Percentiles rank a stretch among this genome's conserved stretches.
Conservation (phyloP, 2,329 filamentous ascomycete genomes). For the Orbilia quercus region DNA sequence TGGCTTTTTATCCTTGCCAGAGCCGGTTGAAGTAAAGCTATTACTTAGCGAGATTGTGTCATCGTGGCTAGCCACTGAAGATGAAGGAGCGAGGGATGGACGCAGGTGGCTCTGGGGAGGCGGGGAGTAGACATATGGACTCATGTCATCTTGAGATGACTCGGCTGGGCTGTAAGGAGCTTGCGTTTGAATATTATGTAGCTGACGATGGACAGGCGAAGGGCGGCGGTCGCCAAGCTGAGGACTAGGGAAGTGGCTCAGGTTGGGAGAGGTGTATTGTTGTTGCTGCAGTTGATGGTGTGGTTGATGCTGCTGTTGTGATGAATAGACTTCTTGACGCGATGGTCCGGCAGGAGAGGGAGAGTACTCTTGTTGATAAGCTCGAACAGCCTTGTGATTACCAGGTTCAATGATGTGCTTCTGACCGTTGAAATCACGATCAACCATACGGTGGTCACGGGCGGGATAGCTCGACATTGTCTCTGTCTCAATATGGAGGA, state of each 20-base stretch:
- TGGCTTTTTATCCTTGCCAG: constrained; percentile 62
- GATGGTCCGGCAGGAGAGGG: constrained; percentile 21
- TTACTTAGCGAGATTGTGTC: constrained; percentile 61
- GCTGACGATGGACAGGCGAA: constrained; percentile 46
- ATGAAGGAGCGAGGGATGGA: constrained; percentile 50
- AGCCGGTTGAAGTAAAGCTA: constrained; percentile 64
- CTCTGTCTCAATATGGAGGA: constrained; percentile 53
- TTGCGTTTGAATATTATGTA: constrained; percentile 43
- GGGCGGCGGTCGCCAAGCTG: constrained; percentile 48
- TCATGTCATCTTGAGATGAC: constrained; percentile 44
- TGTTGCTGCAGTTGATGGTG: not conserved
- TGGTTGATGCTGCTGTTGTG: constrained; percentile 7
- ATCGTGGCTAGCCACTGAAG: constrained; percentile 41
- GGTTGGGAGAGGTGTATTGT: constrained; percentile 31
- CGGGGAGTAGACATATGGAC: constrained; percentile 49
- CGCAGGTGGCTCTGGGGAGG: constrained; percentile 24
- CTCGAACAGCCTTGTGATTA: constrained; percentile 41
- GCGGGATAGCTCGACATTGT: constrained; percentile 30
- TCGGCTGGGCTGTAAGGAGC: constrained; percentile 23
- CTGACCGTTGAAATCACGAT: constrained; percentile 56
- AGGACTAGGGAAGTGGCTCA: constrained; percentile 41
- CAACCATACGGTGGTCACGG: constrained; percentile 50
- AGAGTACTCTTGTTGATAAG: constrained; percentile 42
- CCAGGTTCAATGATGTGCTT: constrained; percentile 57
- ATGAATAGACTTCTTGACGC: constrained; percentile 6